These are phyloP conservation scores for Bruguiera gymnorhiza DNA, from an alignment of 345 rosid genomes.

Conservation along the genomic window DNA sequence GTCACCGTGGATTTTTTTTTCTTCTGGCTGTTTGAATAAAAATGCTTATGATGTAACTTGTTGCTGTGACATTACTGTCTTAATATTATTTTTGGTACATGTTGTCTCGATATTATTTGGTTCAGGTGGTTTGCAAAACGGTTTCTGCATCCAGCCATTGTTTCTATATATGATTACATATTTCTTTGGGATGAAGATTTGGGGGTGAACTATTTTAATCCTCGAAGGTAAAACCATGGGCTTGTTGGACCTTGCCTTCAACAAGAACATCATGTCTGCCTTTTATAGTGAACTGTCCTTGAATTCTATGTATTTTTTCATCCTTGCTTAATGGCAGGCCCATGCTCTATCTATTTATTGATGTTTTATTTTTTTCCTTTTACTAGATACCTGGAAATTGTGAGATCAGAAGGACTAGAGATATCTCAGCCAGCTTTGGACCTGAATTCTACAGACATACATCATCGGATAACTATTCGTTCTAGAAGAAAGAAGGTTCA, in stretches of 20 bases:
- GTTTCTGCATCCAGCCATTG: constrained; percentile 88
- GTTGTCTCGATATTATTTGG: constrained; percentile 1
- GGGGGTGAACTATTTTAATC: constrained; percentile 77
- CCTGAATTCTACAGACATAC: constrained; percentile 91
- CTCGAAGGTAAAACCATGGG: constrained; percentile 50
- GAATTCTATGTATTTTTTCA: not conserved
- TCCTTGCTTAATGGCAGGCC: not conserved
- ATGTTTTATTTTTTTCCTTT: not conserved
- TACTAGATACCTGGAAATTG: constrained; percentile 73
- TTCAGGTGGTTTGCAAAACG: constrained; percentile 99
- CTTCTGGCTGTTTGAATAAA: not conserved
- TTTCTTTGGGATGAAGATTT: constrained; percentile 99
- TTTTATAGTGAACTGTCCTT: not conserved
- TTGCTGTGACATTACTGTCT: not conserved
- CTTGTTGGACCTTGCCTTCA: not conserved
- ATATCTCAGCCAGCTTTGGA: constrained; percentile 99
- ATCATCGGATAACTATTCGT: constrained; percentile 91
- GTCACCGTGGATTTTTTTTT: not conserved
- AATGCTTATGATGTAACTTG: not conserved
- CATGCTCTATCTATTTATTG: not conserved
- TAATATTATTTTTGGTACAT: not conserved
- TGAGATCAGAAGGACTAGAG: constrained; percentile 77
- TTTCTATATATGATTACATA: constrained; percentile 75
- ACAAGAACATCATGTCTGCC: not conserved
- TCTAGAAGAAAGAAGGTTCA: constrained; percentile 68